These are phyloP conservation scores for Lachancea sp. DNA, from an alignment of 805 yeast genomes.

Conservation along the genomic window DNA sequence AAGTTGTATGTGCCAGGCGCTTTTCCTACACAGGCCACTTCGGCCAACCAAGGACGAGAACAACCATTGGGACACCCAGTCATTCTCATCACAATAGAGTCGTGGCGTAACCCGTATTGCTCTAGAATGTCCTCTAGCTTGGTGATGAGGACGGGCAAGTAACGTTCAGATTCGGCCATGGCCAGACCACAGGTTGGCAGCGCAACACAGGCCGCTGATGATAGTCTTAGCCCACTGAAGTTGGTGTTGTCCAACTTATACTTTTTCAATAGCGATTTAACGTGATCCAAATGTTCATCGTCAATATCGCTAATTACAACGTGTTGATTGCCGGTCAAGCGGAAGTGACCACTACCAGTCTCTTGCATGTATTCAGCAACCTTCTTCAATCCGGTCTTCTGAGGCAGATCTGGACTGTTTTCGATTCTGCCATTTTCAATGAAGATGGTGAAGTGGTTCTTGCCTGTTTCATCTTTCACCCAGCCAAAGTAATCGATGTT, in stretches of 20 bases:
- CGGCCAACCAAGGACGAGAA: slow-evolving; percentile 98
- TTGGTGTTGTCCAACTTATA: slow-evolving; percentile 79
- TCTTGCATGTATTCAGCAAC: slow-evolving; percentile 64
- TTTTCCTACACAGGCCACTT: slow-evolving; percentile 91
- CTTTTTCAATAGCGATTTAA: slow-evolving; percentile 59
- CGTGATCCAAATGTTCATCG: slow-evolving; percentile 55
- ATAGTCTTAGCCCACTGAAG: slow-evolving; percentile 76
- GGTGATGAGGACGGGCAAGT: slow-evolving; percentile 69
- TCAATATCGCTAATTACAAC: slow-evolving; percentile 66
- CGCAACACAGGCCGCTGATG: slow-evolving; percentile 96
- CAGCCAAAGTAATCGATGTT: slow-evolving; percentile 92
- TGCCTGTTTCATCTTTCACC: slow-evolving; percentile 78
- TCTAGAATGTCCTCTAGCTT: slow-evolving; percentile 84
- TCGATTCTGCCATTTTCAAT: slow-evolving; percentile 96
- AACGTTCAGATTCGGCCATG: slow-evolving; percentile 96
- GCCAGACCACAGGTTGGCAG: slow-evolving; percentile 98
- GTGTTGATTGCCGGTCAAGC: slow-evolving; percentile 96
- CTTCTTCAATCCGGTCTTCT: slow-evolving; percentile 76
- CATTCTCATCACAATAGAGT: slow-evolving; percentile 94
- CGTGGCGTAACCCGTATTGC: slow-evolving; percentile 89
- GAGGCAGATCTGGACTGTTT: slow-evolving; percentile 84
- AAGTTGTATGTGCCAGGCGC: slow-evolving; percentile 90
- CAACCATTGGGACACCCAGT: slow-evolving; percentile 99
- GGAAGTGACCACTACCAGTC: slow-evolving; percentile 70
- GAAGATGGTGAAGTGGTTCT: slow-evolving; percentile 87